Evolutionary conservation across 2,329 filamentous ascomycete species (phyloP), one percentile per base, ranked within the genome.

Genomic region (Ophiocordyceps australis): DNA sequence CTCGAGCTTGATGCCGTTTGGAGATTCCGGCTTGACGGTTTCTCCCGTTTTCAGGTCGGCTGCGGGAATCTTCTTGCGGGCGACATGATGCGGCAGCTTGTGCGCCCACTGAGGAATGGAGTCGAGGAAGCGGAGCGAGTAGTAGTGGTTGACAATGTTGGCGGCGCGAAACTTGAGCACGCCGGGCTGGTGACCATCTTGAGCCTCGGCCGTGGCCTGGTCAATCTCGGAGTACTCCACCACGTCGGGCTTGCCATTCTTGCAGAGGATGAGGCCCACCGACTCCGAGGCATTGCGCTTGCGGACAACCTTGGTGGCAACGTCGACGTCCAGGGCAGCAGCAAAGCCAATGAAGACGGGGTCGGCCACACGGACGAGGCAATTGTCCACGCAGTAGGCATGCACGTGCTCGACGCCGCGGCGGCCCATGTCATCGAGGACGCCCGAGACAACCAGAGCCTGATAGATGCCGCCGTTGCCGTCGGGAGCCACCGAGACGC

Each of bases 111-210:
- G 58, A 30, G 89, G 83, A 40, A 94, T 93, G 35, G 71, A 76
- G 51, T 93, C 78, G 25, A 98, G 67, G 66, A 94, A 95, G 38
- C 67, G 59, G 62, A 85, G 86, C 24, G 82, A 92, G 62, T 98
- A 98, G 69, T 95, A 98, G 65, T 98, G 89, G 65, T 98, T 98
- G 57, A 98, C 89, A 41, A 98, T 98, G 62, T 98, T 98, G 45
- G 86, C 89, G 30, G 89, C 86, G 34, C 89, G 78, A 73, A 93
- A 95, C 55, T 86, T 91, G 47, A 98, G 74, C 28, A 94, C 62
- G 30, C 70, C 74, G 4, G 70, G 61, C 43, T 93, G 74, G 52
- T 79, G 79, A 28, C 75, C 55, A 46, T 98, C 89, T 46, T 75
- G 70, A 37, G 85, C 86, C 54, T 91, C 81, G 30, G 86, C 79